phyloP scores from a whole-genome alignment of 1,139 yeast species.

The Magnusiomyces suaveolens region DNA sequence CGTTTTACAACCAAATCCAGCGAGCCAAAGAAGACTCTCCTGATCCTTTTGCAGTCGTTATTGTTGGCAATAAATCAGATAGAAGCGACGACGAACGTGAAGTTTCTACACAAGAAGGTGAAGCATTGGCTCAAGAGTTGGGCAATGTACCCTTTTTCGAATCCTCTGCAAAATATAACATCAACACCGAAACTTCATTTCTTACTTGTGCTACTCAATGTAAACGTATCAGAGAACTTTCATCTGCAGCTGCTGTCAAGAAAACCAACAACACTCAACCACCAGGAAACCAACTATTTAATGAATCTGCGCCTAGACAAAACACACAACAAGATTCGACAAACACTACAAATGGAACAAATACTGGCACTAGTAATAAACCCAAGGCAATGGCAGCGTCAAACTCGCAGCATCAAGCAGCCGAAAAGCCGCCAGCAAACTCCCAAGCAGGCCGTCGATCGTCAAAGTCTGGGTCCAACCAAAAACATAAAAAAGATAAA shows the following conservation, averaged over 20 bases:
- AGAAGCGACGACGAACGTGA: slow-evolving; percentile 53
- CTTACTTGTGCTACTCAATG: slow-evolving; percentile 83
- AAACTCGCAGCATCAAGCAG: neutral
- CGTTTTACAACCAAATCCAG: slow-evolving; percentile 78
- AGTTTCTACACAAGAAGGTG: slow-evolving; percentile 71
- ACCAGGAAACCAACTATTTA: neutral
- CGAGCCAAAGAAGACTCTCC: slow-evolving; percentile 49
- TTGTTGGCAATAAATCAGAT: slow-evolving; percentile 84
- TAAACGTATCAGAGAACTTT: slow-evolving; percentile 8
- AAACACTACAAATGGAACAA: neutral
- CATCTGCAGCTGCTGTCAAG: neutral
- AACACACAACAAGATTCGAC: neutral
- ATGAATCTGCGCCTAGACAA: neutral
- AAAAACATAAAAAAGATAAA: slow-evolving; percentile 7
- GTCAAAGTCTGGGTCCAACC: neutral
- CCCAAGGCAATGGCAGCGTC: neutral
- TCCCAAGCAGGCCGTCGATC: neutral
- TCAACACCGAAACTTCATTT: slow-evolving; percentile 86
- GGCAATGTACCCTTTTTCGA: slow-evolving; percentile 84
- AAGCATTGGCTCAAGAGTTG: slow-evolving; percentile 69
- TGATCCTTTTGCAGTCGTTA: slow-evolving; percentile 67
- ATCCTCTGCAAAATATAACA: slow-evolving; percentile 84
- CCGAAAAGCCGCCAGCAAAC: neutral
- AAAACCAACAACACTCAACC: neutral
- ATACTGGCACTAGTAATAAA: no score